These are phyloP conservation scores for Moesziomyces sp. DNA, from an alignment of 1,284 basidiomycete species.

Conservation along the genomic window DNA sequence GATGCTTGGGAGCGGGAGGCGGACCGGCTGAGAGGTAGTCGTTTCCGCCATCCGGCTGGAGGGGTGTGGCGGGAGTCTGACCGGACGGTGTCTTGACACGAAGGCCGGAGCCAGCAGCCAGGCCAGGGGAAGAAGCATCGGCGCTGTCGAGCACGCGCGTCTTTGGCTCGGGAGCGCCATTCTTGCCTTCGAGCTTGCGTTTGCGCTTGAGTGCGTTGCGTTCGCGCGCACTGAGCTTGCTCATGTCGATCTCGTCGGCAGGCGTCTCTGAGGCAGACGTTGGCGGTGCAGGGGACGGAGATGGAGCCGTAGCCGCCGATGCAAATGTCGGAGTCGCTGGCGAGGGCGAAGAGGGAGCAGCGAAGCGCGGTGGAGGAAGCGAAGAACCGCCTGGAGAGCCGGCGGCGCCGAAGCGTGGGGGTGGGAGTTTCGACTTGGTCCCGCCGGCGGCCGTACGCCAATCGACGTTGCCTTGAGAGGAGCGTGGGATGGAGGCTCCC, in stretches of 20 bases:
- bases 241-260: constrained; percentile 57
- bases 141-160: constrained; percentile 70
- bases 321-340: constrained; percentile 24
- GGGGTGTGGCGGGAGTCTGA: constrained; percentile 34
- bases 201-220: constrained; percentile 90
- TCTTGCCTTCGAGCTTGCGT: constrained; percentile 81
- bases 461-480: constrained; percentile 36
- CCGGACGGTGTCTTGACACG: constrained; percentile 45
- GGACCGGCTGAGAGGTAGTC: constrained; percentile 35
- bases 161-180: constrained; percentile 34
- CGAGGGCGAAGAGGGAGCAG: constrained; percentile 21
- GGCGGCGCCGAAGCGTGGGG: constrained; percentile 27
- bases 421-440: constrained; percentile 27
- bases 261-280: constrained; percentile 21
- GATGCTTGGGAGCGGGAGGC: constrained; percentile 39
- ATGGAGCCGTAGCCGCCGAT: constrained; percentile 16
- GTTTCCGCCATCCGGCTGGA: constrained; percentile 12
- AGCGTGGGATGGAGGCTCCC: constrained; percentile 9
- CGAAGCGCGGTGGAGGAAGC: constrained; percentile 39
- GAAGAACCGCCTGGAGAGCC: constrained; percentile 9
- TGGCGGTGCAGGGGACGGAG: constrained; percentile 19
- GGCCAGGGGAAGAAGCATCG: constrained; percentile 27
- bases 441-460: constrained; percentile 48
- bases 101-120: constrained; percentile 11
- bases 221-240: constrained; percentile 75